phyloP scores from a whole-genome alignment of 805 yeast genomes.

The Nematodospora valgi region DNA sequence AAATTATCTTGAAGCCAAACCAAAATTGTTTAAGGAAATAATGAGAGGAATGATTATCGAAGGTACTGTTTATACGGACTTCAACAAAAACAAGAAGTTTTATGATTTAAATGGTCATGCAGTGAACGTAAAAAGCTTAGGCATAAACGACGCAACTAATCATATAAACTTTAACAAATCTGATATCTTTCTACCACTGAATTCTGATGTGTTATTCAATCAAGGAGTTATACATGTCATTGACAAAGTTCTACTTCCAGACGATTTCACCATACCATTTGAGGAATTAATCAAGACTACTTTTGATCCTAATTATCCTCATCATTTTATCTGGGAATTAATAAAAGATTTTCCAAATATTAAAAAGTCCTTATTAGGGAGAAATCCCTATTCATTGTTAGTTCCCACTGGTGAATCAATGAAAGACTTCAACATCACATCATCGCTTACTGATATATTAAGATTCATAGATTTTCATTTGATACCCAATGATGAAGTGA shows the following conservation, averaged over 20 bases:
- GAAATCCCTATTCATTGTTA: conserved; percentile 51
- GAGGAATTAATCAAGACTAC: conserved; percentile 55
- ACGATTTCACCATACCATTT: conserved; percentile 48
- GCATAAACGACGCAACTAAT: conserved; percentile 17
- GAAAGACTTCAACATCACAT: conserved; percentile 46
- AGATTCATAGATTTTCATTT: conserved; percentile 66
- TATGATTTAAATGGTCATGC: conserved; percentile 27
- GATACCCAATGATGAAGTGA: conserved; percentile 55
- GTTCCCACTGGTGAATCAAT: conserved; percentile 67
- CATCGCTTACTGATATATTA: conserved; percentile 40
- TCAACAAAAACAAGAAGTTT: conserved; percentile 15
- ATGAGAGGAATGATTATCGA: conserved; percentile 60
- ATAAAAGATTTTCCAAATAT: conserved; percentile 43
- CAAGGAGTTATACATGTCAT: conserved; percentile 85
- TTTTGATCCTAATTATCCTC: conserved; percentile 30
- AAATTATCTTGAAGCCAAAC: conserved; percentile 54
- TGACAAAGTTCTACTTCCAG: conserved; percentile 54
- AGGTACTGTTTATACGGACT: conserved; percentile 66
- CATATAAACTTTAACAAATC: conserved; percentile 29
- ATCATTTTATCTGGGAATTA: conserved; percentile 40
- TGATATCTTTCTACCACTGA: conserved; percentile 32
- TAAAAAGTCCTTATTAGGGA: conserved; percentile 32
- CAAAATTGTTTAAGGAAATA: conserved; percentile 46
- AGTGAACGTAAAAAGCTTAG: conserved; percentile 15
- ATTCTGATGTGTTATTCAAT: conserved; percentile 68